A percentile compares a stretch with the other conserved stretches of the same genome.
These are phyloP conservation scores for Angomonas desouzai DNA, from an alignment of 208 protist genomes.

Conservation along the genomic window DNA sequence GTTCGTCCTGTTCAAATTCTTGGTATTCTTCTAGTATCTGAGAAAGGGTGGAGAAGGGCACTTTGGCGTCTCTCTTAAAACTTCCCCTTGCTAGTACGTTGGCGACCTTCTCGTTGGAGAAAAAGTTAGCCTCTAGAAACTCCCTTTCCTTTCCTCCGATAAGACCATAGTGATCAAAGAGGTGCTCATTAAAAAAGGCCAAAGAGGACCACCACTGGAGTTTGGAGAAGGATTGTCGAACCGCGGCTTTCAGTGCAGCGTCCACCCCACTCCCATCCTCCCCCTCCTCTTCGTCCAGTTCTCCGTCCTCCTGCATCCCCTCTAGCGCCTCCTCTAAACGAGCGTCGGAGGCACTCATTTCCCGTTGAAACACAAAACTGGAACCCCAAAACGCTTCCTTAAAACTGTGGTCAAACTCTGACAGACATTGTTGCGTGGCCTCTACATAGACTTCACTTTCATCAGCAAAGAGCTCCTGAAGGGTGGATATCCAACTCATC, in stretches of 20 bases:
- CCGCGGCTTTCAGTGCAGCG: not conserved
- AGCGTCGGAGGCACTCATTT: not conserved
- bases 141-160: conserved; percentile 43
- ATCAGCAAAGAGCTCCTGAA: not conserved
- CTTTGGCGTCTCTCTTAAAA: conserved; percentile 58
- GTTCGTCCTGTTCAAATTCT: conserved; percentile 61
- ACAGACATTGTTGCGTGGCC: not conserved
- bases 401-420: not conserved
- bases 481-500: not conserved
- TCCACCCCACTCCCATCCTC: conserved; percentile 8
- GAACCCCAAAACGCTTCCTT: conserved; percentile 2
- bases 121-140: conserved; percentile 44
- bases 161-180: conserved; percentile 34
- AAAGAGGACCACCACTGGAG: conserved; percentile 46
- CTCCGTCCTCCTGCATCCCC: not conserved
- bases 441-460: not conserved
- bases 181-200: conserved; percentile 37
- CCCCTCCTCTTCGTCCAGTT: not conserved
- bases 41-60: conserved; percentile 31
- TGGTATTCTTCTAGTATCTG: conserved; percentile 44
- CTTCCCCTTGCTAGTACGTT: conserved; percentile 42
- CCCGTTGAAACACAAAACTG: not conserved
- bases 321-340: not conserved
- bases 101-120: conserved; percentile 11
- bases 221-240: not conserved